These are phyloP conservation scores for Epichloe festucae DNA, from an alignment of 2,329 filamentous ascomycete genomes.

Conservation along the genomic window DNA sequence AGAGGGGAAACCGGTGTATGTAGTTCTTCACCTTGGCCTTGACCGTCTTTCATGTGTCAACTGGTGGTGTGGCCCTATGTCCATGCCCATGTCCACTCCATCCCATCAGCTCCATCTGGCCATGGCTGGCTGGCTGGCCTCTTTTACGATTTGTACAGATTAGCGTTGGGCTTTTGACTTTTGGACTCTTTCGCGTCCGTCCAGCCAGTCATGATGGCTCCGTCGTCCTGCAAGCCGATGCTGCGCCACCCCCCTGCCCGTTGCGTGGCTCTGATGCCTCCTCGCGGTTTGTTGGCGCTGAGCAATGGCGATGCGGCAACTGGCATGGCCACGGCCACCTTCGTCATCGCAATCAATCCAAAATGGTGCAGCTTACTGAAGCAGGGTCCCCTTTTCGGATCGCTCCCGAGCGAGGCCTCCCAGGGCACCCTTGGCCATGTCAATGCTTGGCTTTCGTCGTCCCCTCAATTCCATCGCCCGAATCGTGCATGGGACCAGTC, in stretches of 20 bases:
- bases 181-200: neutral
- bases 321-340: neutral
- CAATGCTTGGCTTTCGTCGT: neutral
- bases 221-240: too few relatives aligned
- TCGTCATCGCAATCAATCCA: constrained; percentile 1
- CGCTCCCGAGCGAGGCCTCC: constrained; percentile 7
- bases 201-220: too few relatives aligned
- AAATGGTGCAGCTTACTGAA: neutral
- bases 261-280: neutral
- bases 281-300: neutral
- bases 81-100: neutral
- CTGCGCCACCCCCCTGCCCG: neutral
- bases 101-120: neutral
- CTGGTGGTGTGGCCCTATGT: neutral
- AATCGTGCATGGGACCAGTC: neutral
- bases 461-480: neutral
- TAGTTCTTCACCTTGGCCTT: neutral
- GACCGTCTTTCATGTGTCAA: neutral
- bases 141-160: neutral
- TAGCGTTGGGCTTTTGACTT: neutral
- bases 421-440: neutral
- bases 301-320: neutral
- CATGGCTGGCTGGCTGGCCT: neutral
- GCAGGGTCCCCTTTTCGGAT: constrained; percentile 2
- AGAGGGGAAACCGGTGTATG: too few relatives aligned